Percentiles rank a stretch among this genome's conserved stretches.
These are phyloP conservation scores for Byssochlamys sp. DNA, from an alignment of 2,329 filamentous ascomycete species.

Conservation along the genomic window DNA sequence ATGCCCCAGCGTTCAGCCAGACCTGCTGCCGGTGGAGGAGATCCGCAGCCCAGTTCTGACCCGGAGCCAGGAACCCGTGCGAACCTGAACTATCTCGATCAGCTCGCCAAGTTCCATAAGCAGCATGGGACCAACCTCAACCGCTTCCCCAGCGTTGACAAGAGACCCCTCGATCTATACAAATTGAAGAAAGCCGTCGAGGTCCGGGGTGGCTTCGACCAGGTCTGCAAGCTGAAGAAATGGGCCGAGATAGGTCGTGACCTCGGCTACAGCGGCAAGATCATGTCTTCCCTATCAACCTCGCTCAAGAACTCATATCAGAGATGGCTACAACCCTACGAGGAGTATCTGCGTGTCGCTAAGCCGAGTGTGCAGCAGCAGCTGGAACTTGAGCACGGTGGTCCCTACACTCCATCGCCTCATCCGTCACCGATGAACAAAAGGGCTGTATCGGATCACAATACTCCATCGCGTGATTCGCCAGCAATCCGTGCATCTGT, in stretches of 20 bases:
- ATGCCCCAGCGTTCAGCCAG: slow-evolving; percentile 28
- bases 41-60: slow-evolving; percentile 30
- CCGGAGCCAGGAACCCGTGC: slow-evolving; percentile 66
- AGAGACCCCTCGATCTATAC: slow-evolving; percentile 89
- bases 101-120: slow-evolving; percentile 90
- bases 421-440: slow-evolving; percentile 62
- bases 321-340: slow-evolving; percentile 91
- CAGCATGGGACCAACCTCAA: slow-evolving; percentile 91
- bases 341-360: slow-evolving; percentile 80
- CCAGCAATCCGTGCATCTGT: slow-evolving; percentile 53
- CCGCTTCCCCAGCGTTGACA: slow-evolving; percentile 91
- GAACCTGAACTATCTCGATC: slow-evolving; percentile 91
- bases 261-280: slow-evolving; percentile 95
- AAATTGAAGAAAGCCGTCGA: slow-evolving; percentile 95
- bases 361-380: slow-evolving; percentile 97
- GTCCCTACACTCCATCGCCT: slow-evolving; percentile 73
- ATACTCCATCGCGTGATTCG: slow-evolving; percentile 47
- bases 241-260: slow-evolving; percentile 98
- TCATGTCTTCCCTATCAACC: slow-evolving; percentile 96
- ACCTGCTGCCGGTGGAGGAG: slow-evolving; percentile 18
- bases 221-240: slow-evolving; percentile 94
- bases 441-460: slow-evolving; percentile 39
- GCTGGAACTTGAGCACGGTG: slow-evolving; percentile 83
- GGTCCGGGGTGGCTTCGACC: slow-evolving; percentile 84
- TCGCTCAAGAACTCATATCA: slow-evolving; percentile 97